Evolutionary conservation across 495 filamentous ascomycete genomes (phyloP).

Genomic region (Talaromyces adpressus): DNA sequence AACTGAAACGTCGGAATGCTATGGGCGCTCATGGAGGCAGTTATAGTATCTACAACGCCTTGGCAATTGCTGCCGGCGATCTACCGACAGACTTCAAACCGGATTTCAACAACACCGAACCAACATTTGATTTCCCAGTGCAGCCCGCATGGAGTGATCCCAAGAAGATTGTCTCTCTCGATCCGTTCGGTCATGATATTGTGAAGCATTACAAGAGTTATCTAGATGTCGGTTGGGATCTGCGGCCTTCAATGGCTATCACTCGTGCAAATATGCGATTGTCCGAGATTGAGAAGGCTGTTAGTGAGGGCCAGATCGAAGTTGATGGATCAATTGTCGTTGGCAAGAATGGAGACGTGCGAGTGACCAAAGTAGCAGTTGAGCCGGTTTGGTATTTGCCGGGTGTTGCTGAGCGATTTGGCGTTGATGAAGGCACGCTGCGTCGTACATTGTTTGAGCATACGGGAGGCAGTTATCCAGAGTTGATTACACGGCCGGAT

Average conservation of each 20-base stretch:
- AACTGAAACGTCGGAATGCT: conserved; percentile 83
- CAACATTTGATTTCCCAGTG: conserved; percentile 77
- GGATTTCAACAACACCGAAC: conserved; percentile 92
- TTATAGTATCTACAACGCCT: conserved; percentile 94
- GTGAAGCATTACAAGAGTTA: conserved; percentile 34
- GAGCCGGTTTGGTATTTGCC: conserved; percentile 96
- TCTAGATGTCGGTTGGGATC: conserved; percentile 70
- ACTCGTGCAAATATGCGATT: conserved; percentile 97
- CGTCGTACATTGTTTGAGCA: conserved; percentile 88
- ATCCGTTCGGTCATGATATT: conserved; percentile 80
- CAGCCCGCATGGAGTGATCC: conserved; percentile 86
- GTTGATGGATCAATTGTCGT: conserved; percentile 91
- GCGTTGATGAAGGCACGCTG: conserved; percentile 84
- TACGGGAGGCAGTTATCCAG: conserved; percentile 87
- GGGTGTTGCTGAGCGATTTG: conserved; percentile 90
- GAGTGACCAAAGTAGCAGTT: conserved; percentile 93
- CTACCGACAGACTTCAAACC: conserved; percentile 79
- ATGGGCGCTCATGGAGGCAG: conserved; percentile 88
- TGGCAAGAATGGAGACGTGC: conserved; percentile 74
- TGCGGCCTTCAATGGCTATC: conserved; percentile 90
- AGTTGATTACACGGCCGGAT: conserved; percentile 85
- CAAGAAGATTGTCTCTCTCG: conserved; percentile 97
- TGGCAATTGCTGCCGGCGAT: conserved; percentile 87
- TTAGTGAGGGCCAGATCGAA: conserved; percentile 66
- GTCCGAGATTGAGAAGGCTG: conserved; percentile 85